phyloP scores from a whole-genome alignment of 495 filamentous ascomycete species.

The Clohesyomyces aquaticus region DNA sequence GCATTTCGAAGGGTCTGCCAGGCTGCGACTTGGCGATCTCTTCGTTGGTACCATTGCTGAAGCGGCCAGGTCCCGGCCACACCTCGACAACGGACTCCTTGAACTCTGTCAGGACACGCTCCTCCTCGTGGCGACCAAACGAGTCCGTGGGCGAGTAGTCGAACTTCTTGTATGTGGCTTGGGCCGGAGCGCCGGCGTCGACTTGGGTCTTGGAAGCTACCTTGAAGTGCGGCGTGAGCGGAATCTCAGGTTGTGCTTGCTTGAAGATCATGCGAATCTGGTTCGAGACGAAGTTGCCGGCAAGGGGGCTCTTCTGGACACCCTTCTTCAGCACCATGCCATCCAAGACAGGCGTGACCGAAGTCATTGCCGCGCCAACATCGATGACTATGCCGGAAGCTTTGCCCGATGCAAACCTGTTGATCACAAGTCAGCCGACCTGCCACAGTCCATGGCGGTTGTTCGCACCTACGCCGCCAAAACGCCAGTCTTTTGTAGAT shows the following conservation, averaged over 20 bases:
- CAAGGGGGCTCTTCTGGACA: slow-evolving; percentile 78
- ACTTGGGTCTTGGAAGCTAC: slow-evolving; percentile 83
- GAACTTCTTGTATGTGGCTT: slow-evolving; percentile 70
- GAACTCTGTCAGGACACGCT: slow-evolving; percentile 90
- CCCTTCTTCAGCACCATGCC: slow-evolving; percentile 89
- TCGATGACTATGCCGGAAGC: slow-evolving; percentile 90
- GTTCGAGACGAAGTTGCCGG: slow-evolving; percentile 84
- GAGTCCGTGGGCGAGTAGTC: slow-evolving; percentile 65
- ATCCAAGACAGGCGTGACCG: slow-evolving; percentile 89
- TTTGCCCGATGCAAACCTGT: slow-evolving; percentile 85
- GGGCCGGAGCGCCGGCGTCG: slow-evolving; percentile 80
- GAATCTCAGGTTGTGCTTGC: slow-evolving; percentile 73
- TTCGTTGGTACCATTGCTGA: slow-evolving; percentile 66
- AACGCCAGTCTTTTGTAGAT: slow-evolving; percentile 72
- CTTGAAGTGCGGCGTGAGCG: slow-evolving; percentile 83
- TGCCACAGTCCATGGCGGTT: slow-evolving; percentile 45
- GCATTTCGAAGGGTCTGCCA: slow-evolving; percentile 91
- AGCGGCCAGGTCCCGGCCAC: slow-evolving; percentile 81
- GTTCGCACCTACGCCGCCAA: slow-evolving; percentile 53
- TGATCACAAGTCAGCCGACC: slow-evolving; percentile 15
- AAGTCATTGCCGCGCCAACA: slow-evolving; percentile 87
- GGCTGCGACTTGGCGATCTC: slow-evolving; percentile 67
- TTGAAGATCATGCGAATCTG: slow-evolving; percentile 84
- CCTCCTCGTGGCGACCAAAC: slow-evolving; percentile 83
- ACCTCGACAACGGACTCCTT: slow-evolving; percentile 96